Evolutionary conservation across 805 yeast genomes (phyloP).

Genomic region (Sugiyamaella boreocaroliniensis): DNA sequence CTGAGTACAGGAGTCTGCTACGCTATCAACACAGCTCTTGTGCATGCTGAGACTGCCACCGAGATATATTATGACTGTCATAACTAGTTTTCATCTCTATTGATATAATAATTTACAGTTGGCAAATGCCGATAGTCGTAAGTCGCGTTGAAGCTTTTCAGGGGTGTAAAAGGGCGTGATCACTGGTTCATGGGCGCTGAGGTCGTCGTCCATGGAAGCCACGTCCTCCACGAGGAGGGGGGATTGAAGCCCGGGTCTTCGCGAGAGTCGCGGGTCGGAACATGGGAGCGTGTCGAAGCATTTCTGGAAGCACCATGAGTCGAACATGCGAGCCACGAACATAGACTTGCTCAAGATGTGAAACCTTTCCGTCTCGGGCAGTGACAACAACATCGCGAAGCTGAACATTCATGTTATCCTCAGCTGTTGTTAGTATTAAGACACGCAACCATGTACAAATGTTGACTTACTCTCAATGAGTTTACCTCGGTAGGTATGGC

Average conservation of each 20-base stretch:
- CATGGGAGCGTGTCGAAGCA: slow-evolving; percentile 83
- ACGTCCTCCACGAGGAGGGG: neutral
- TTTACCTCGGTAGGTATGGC: slow-evolving; percentile 84
- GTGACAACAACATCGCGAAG: slow-evolving; percentile 76
- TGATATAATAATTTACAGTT: neutral
- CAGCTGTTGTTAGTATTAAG: slow-evolving; percentile 32
- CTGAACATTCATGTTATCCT: slow-evolving; percentile 93
- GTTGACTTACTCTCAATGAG: slow-evolving; percentile 50
- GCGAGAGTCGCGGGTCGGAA: slow-evolving; percentile 42
- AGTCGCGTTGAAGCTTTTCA: neutral
- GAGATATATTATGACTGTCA: no score
- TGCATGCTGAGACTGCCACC: no score
- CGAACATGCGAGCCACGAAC: slow-evolving; percentile 87
- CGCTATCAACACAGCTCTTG: no score
- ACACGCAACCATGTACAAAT: neutral
- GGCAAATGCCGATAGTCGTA: neutral
- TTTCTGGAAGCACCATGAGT: slow-evolving; percentile 81
- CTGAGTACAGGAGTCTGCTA: no score
- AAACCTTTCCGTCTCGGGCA: slow-evolving; percentile 63
- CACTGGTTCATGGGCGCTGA: neutral
- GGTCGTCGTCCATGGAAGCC: neutral
- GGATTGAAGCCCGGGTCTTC: slow-evolving; percentile 17
- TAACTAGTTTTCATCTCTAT: neutral
- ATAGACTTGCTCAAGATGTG: slow-evolving; percentile 76
- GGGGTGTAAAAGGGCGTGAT: neutral